Conservation (phyloP, 106 monocot species). For the Platanthera zijinensis region DNA sequence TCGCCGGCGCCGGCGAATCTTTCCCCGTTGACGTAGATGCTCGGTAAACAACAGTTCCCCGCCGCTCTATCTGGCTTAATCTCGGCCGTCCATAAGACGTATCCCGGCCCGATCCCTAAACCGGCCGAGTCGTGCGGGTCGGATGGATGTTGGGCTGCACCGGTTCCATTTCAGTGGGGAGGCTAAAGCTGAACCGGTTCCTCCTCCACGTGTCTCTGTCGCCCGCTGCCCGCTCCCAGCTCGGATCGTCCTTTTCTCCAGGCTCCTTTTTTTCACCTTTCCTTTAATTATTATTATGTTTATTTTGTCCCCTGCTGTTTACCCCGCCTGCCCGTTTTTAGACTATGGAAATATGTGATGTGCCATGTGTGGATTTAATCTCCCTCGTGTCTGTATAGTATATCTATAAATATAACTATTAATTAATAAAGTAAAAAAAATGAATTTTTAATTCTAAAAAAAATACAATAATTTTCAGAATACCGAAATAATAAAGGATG, state of each 20-base stretch:
- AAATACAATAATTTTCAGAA: too few relatives aligned
- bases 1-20: neutral
- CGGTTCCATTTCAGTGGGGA: neutral
- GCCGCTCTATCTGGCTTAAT: neutral
- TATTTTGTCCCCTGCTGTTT: neutral
- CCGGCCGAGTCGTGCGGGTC: neutral
- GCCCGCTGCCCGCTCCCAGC: neutral
- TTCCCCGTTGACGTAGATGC: neutral
- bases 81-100: neutral
- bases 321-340: neutral
- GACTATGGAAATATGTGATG: neutral
- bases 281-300: neutral
- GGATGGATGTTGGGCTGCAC: neutral
- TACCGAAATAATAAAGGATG: too few relatives aligned
- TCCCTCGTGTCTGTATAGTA: neutral
- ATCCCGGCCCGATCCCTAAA: too few relatives aligned
- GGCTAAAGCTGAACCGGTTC: neutral
- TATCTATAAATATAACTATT: neutral
- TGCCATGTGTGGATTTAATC: neutral
- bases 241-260: neutral
- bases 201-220: neutral
- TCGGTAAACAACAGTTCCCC: neutral
- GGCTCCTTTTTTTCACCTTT: neutral
- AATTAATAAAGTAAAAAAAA: too few relatives aligned
- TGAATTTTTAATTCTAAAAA: too few relatives aligned